These are phyloP conservation scores for Corymbia maculata DNA, from an alignment of 345 rosid species.

Conservation along the genomic window DNA sequence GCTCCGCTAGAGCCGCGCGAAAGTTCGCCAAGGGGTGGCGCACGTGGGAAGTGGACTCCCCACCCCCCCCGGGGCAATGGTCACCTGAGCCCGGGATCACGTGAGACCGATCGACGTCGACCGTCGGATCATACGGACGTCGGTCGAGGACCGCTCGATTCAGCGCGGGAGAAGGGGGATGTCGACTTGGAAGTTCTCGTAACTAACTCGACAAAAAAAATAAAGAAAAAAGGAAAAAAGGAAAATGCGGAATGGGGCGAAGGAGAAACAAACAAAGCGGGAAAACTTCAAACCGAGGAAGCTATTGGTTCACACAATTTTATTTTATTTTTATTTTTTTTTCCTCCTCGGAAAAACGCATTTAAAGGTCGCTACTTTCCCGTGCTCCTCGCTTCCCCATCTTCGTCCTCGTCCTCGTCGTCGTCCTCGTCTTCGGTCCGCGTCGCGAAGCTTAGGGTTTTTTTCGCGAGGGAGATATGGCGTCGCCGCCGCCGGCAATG, in stretches of 20 bases:
- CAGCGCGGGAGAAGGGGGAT: neutral
- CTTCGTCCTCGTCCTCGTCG: too few species aligned
- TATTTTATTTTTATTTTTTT: neutral
- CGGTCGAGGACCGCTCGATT: neutral
- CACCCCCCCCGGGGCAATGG: neutral
- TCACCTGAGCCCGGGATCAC: neutral
- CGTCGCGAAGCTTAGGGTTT: neutral
- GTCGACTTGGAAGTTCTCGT: neutral
- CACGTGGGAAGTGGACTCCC: neutral
- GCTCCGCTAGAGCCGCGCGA: neutral
- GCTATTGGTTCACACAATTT: neutral
- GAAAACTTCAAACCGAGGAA: slow-evolving; percentile 15
- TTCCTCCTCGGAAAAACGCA: neutral
- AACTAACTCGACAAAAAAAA: too few species aligned
- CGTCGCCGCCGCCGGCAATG: slow-evolving; percentile 12
- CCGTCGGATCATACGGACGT: neutral
- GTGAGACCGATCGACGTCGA: accelerated
- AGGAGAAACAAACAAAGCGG: slow-evolving; percentile 13
- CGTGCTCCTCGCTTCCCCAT: neutral
- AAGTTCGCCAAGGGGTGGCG: neutral
- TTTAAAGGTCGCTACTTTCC: neutral
- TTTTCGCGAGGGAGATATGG: neutral
- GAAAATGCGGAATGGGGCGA: neutral
- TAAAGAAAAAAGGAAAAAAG: neutral
- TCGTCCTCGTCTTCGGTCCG: neutral